Evolutionary conservation across 495 filamentous ascomycete species (phyloP).

Genomic region (Trichoderma parareesei): DNA sequence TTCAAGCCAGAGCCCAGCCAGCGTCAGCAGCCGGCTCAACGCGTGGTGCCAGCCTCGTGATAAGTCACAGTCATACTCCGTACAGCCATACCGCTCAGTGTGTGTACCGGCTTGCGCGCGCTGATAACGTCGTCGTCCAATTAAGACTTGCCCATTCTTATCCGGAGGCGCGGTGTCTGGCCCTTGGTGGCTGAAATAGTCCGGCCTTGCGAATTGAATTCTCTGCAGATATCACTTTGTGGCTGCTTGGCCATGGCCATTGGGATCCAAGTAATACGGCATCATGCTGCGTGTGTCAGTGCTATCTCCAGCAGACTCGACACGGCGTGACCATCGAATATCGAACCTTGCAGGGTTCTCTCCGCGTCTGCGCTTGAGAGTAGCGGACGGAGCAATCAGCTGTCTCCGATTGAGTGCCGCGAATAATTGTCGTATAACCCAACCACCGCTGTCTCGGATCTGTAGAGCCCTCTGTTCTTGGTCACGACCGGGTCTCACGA

Average conservation of each 20-base stretch:
- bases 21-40: not conserved
- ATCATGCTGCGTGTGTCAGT: not conserved
- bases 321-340: not conserved
- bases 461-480: too few species aligned
- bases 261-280: not conserved
- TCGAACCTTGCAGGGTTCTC: too few species aligned
- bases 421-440: not conserved
- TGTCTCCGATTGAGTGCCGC: not conserved
- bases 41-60: not conserved
- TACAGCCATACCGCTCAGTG: too few species aligned
- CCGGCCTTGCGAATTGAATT: not conserved
- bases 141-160: not conserved
- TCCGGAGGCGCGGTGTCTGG: conserved; percentile 1
- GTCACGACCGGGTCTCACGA: too few species aligned
- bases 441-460: too few species aligned
- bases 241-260: too few species aligned
- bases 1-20: not conserved
- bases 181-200: not conserved
- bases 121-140: not conserved
- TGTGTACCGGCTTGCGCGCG: not conserved
- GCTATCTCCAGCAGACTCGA: not conserved
- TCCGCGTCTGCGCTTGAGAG: too few species aligned
- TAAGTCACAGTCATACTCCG: not conserved
- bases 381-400: too few species aligned
- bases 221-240: too few species aligned